A percentile compares a stretch with the other conserved stretches of the same genome.
Evolutionary conservation across 371 early-diverging fungal genomes (phyloP).

Genomic region (Mortierella sp.): DNA sequence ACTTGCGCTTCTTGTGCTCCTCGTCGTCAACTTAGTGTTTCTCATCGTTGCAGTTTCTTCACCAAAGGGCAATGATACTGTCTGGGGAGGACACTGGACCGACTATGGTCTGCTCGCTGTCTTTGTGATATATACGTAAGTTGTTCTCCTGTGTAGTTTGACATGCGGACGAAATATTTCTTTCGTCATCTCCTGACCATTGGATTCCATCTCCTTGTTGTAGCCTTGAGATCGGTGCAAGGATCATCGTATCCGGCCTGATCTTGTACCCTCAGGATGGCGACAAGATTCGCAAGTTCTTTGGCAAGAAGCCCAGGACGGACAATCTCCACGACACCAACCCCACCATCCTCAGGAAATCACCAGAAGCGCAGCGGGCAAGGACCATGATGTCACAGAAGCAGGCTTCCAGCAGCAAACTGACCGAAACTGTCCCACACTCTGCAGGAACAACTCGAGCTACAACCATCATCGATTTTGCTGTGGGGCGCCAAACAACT

Average conservation of each 20-base stretch:
- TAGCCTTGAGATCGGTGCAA: slow-evolving; percentile 61
- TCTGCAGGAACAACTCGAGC: slow-evolving; percentile 18
- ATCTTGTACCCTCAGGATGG: slow-evolving; percentile 59
- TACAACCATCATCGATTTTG: slow-evolving; percentile 50
- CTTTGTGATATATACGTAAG: slow-evolving; percentile 73
- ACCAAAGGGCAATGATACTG: slow-evolving; percentile 45
- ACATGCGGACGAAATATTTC: background rate
- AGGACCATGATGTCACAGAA: slow-evolving; percentile 23
- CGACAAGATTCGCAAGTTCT: slow-evolving; percentile 39
- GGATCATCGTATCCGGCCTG: slow-evolving; percentile 71
- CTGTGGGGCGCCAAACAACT: slow-evolving; percentile 36
- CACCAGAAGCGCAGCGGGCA: slow-evolving; percentile 16
- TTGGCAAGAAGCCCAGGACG: slow-evolving; percentile 39
- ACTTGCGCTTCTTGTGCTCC: slow-evolving; percentile 64
- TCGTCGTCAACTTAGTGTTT: slow-evolving; percentile 63
- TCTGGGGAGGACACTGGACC: slow-evolving; percentile 69
- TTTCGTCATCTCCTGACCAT: background rate
- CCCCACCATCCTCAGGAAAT: slow-evolving; percentile 50
- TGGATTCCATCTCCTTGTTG: too few species aligned
- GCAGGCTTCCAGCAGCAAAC: slow-evolving; percentile 5
- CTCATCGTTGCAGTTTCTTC: slow-evolving; percentile 65
- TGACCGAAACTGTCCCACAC: slow-evolving; percentile 9
- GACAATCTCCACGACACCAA: slow-evolving; percentile 56
- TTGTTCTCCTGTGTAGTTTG: background rate
- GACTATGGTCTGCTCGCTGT: slow-evolving; percentile 68